Base-by-base conservation (phyloP, 306 rosid species). In the Coriaria nepalensis region DNA sequence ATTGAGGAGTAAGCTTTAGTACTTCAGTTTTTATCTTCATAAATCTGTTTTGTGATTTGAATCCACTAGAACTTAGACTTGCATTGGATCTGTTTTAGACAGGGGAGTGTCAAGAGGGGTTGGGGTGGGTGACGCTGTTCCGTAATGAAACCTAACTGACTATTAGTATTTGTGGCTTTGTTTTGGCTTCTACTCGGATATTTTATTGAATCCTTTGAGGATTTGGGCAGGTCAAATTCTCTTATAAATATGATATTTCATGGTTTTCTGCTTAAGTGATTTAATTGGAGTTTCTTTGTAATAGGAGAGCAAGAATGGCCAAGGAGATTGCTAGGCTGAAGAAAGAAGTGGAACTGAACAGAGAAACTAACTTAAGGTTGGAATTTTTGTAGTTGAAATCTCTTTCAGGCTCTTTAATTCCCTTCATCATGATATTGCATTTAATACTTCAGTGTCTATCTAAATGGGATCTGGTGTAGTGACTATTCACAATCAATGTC, bases 1-100 rank as follows among this genome's bases (percentile, higher is more conserved):
- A 82, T 68, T 70, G 93, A 82, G 71, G 98, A 77, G 98, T 90
- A 70, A 38, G 95, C 64, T 37, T 40, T 53, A 29, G 5, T 49
- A 9, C 33, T 6, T 14, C 47, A 13, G 43, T 33, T 45, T 61
- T 44, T 53, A 10, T 20, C 3, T 20, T 20, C 29, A 20, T 20
- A 3, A 20, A 20, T 20, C 29, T 20, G 29, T 20, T 20, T 20
- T 20, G 29, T 20, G 29, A 20, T 20, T 20, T 3, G 29, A 20
- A 20, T 20, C 29, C 29, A 20, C 29, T 20, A 20, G 29, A 20
- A 20, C 29, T 20, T 1, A 20, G 29, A 20, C 29, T 3, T 3
- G 2, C 2, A 20, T 20, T 20, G 2, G 29, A 20, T 20, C 29
- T 20, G 3, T 20, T 20, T 20, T 20, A 20, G 29, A 20, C 29